Evolutionary conservation across 257 asterid genomes (phyloP), one percentile per base, ranked within the genome.

Genomic region (Handroanthus guayacan): DNA sequence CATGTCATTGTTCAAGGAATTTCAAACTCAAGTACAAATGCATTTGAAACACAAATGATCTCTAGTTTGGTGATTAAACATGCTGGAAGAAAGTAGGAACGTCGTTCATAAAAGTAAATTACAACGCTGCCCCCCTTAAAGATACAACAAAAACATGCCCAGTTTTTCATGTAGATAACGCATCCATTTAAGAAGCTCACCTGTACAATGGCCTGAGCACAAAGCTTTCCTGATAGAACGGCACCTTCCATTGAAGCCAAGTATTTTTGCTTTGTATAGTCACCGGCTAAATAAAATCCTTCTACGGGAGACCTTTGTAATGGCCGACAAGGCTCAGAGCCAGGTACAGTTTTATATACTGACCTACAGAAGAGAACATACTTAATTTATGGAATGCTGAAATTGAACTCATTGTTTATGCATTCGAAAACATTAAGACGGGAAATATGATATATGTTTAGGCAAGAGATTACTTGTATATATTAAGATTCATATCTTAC

Each of bases 201-300:
- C 96, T 91, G 92, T 67, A 89, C 91, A 89, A 95, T 93, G 60
- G 99, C 93, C 84, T 91, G 97, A 34, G 97, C 98, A 74, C 99
- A 95, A 44, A 93, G 90, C 86, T 95, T 95, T 82, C 99, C 99
- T 0, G 99, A 95, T 34, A 95, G 80, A 64, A 95, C 99, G 5
- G 97, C 98, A 8, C 99, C 99, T 90, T 95, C 99, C 99, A 95
- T 95, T 6, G 98, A 93, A 14, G 99, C 99, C 84, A 95, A 87
- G 84, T 95, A 95, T 47, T 93, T 95, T 62, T 95, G 99, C 88
- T 95, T 95, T 10, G 99, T 95, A 71, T 95, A 95, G 84, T 95
- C 99, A 20, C 98, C 99, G 2, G 99, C 97, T 79, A 95, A 83
- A 81, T 95, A 95, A 79, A 95, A 91, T 62, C 98, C 98, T 69